Conservation (phyloP, 2,329 filamentous ascomycete species). For the Beauveria sp. region DNA sequence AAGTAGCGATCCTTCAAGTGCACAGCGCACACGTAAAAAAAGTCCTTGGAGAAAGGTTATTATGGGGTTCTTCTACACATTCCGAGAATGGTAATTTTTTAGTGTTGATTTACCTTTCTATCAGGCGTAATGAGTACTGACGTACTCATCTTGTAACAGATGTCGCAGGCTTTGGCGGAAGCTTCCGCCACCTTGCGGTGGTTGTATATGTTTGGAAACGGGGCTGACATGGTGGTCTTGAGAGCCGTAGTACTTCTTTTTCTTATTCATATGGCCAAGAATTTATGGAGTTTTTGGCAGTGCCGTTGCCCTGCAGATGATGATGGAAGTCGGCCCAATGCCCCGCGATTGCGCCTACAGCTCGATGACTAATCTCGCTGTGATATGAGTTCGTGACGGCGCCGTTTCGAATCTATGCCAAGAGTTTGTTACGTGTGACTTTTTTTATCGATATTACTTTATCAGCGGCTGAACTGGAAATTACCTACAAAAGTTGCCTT, state of each 20-base stretch:
- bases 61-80: neutral
- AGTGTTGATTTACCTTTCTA: conserved; percentile 58
- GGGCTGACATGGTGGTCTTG: conserved; percentile 30
- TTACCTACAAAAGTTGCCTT: no score
- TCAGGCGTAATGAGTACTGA: conserved; percentile 85
- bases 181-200: conserved; percentile 80
- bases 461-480: no score
- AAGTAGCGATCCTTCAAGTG: conserved; percentile 82
- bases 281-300: neutral
- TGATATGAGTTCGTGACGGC: neutral
- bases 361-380: conserved; percentile 5
- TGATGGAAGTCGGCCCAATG: neutral
- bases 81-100: neutral
- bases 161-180: conserved; percentile 75
- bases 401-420: neutral
- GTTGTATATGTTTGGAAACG: conserved; percentile 71
- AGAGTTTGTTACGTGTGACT: neutral
- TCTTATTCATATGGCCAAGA: neutral
- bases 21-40: conserved; percentile 80
- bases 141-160: conserved; percentile 83
- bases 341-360: neutral
- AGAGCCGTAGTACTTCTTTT: neutral
- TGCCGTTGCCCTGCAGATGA: neutral
- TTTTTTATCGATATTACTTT: no score
- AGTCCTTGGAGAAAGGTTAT: conserved; percentile 46